Percentiles rank a stretch among this genome's conserved stretches.
Conservation (phyloP, 2,329 filamentous ascomycete species). For the Trichophyton simii region DNA sequence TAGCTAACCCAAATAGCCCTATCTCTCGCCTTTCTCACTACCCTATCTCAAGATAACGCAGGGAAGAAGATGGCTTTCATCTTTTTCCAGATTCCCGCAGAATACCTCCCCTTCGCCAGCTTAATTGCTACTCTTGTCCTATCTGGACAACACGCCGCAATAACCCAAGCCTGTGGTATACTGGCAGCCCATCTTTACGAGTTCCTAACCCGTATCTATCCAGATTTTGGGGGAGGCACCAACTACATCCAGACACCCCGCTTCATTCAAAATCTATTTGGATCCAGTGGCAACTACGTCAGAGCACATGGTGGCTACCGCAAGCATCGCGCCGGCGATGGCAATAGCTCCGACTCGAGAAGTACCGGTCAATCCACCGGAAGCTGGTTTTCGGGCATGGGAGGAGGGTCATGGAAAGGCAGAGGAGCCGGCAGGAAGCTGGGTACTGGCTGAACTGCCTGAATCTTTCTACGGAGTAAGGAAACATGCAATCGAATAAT, state of each 20-base stretch:
- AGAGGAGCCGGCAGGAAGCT: slow-evolving; percentile 32
- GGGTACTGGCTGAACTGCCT: slow-evolving; percentile 21
- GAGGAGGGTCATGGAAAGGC: slow-evolving; percentile 25
- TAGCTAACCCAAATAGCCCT: slow-evolving; percentile 41
- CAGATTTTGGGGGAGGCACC: slow-evolving; percentile 70
- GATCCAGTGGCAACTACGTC: background rate
- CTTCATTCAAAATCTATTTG: slow-evolving; percentile 57
- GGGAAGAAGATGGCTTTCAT: slow-evolving; percentile 65
- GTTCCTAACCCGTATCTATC: slow-evolving; percentile 78
- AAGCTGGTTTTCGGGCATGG: slow-evolving; percentile 23
- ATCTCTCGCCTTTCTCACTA: slow-evolving; percentile 70
- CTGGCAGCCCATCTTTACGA: slow-evolving; percentile 81
- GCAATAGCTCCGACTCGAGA: slow-evolving; percentile 13
- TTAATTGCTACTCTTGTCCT: slow-evolving; percentile 62
- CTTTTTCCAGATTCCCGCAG: slow-evolving; percentile 70
- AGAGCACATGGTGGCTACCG: slow-evolving; percentile 36
- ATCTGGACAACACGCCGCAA: slow-evolving; percentile 43
- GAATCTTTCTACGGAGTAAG: too few species aligned
- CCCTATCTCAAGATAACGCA: slow-evolving; percentile 72
- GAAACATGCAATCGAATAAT: too few species aligned
- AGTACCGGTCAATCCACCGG: background rate
- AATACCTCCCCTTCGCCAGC: slow-evolving; percentile 69
- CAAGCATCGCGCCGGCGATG: slow-evolving; percentile 51
- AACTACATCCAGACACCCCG: slow-evolving; percentile 64
- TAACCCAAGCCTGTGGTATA: slow-evolving; percentile 63